Conservation (phyloP, 352 stramenopile species). For the Phytopythium helicoides region DNA sequence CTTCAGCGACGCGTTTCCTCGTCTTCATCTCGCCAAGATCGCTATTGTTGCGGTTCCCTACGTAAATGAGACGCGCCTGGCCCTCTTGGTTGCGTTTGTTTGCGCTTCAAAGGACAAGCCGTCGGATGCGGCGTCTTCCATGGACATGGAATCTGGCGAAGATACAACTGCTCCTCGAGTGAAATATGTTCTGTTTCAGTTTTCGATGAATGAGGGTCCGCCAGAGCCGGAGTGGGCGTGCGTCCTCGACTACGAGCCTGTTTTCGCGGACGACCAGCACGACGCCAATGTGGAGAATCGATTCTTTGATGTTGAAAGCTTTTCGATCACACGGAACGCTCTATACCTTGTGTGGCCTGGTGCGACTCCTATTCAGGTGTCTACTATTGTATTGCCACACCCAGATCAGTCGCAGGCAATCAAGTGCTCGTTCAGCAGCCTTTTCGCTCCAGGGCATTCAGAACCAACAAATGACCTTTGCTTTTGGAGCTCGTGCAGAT, state of each 20-base stretch:
- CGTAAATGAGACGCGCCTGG: slow-evolving; percentile 51
- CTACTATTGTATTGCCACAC: slow-evolving; percentile 57
- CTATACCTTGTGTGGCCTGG: slow-evolving; percentile 74
- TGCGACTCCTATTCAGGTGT: slow-evolving; percentile 56
- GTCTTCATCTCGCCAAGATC: slow-evolving; percentile 57
- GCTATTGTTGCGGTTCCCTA: slow-evolving; percentile 69
- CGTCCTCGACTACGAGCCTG: slow-evolving; percentile 65
- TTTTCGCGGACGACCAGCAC: slow-evolving; percentile 33
- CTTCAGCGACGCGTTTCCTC: slow-evolving; percentile 68
- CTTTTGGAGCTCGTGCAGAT: slow-evolving; percentile 55
- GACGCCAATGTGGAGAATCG: slow-evolving; percentile 10
- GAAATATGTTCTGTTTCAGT: slow-evolving; percentile 78
- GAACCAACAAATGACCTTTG: slow-evolving; percentile 33
- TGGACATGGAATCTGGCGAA: slow-evolving; percentile 4
- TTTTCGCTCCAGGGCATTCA: slow-evolving; percentile 73
- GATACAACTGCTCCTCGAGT: slow-evolving; percentile 17
- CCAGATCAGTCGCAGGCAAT: slow-evolving; percentile 24
- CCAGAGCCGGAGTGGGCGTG: slow-evolving; percentile 58
- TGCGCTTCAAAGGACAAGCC: slow-evolving; percentile 43
- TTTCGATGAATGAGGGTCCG: slow-evolving; percentile 30
- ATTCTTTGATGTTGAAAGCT: slow-evolving; percentile 62
- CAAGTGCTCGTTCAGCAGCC: slow-evolving; percentile 44
- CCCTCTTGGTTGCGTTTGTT: slow-evolving; percentile 64
- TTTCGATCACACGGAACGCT: slow-evolving; percentile 50
- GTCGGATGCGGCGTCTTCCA: slow-evolving; percentile 12